Percentiles rank a stretch among this genome's conserved stretches.
These are phyloP conservation scores for Linnemannia schmuckeri DNA, from an alignment of 192 early-diverging fungal genomes.

Conservation along the genomic window DNA sequence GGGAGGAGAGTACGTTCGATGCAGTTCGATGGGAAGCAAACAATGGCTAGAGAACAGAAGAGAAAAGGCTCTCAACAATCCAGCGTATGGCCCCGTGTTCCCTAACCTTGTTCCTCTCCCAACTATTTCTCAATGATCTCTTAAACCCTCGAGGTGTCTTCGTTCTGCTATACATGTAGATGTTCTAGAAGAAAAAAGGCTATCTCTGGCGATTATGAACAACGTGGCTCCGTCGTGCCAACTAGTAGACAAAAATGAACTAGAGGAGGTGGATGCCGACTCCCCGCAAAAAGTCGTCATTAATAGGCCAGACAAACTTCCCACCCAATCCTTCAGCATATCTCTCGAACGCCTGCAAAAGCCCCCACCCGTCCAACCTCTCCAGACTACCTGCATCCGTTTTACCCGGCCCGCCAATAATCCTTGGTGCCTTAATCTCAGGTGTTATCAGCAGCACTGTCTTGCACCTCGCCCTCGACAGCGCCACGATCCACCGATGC, in stretches of 20 bases:
- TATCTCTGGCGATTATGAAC: neutral
- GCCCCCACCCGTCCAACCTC: slow-evolving; percentile 38
- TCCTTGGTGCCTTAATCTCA: slow-evolving; percentile 36
- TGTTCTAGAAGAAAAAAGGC: neutral
- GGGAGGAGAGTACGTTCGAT: neutral
- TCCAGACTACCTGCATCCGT: slow-evolving; percentile 25
- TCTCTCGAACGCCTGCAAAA: slow-evolving; percentile 40
- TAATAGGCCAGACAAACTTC: slow-evolving; percentile 32
- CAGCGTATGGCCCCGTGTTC: neutral
- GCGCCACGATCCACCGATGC: slow-evolving; percentile 62
- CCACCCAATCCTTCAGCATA: slow-evolving; percentile 25
- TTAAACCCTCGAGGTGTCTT: too few relatives aligned
- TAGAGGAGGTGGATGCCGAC: slow-evolving; percentile 4
- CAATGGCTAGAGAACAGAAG: neutral
- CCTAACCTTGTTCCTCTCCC: slow-evolving; percentile 3
- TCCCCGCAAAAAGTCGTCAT: slow-evolving; percentile 13
- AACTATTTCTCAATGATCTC: neutral
- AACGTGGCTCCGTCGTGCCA: neutral
- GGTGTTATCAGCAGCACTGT: slow-evolving; percentile 50
- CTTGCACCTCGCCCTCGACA: slow-evolving; percentile 60
- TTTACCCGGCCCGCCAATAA: slow-evolving; percentile 27
- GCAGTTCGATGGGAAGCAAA: neutral
- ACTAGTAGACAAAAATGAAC: neutral
- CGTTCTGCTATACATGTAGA: neutral
- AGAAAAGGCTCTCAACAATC: neutral